These are phyloP conservation scores for Wickerhamiella spandovensis DNA, from an alignment of 805 yeast genomes.

Conservation along the genomic window DNA sequence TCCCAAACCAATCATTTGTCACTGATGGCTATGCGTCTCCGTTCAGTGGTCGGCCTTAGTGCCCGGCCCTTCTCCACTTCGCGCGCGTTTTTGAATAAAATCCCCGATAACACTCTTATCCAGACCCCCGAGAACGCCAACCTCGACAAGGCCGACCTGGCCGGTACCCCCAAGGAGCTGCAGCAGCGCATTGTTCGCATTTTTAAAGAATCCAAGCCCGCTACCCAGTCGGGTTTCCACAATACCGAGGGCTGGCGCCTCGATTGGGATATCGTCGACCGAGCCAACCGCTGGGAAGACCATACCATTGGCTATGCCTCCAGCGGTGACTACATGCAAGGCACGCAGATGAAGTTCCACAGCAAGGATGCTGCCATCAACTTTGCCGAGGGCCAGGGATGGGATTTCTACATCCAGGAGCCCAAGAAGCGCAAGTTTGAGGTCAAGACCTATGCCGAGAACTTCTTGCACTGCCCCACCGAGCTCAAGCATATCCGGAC, in stretches of 20 bases:
- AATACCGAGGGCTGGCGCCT: slow-evolving; percentile 46
- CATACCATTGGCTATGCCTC: slow-evolving; percentile 79
- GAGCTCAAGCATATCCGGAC: slow-evolving; percentile 73
- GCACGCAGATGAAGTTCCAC: slow-evolving; percentile 60
- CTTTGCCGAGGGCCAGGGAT: slow-evolving; percentile 74
- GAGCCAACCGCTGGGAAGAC: slow-evolving; percentile 80
- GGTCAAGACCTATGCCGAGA: slow-evolving; percentile 59
- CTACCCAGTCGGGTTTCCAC: slow-evolving; percentile 58
- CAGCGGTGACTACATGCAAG: slow-evolving; percentile 66
- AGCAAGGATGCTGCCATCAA: slow-evolving; percentile 62
- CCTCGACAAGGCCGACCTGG: slow-evolving; percentile 6
- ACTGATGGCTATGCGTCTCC: background rate
- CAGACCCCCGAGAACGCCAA: slow-evolving; percentile 9
- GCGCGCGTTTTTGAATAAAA: background rate
- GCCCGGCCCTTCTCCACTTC: slow-evolving; percentile 1
- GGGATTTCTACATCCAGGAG: slow-evolving; percentile 73
- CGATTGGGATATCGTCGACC: slow-evolving; percentile 71
- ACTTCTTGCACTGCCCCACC: slow-evolving; percentile 55
- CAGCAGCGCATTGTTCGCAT: slow-evolving; percentile 60
- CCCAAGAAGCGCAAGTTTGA: slow-evolving; percentile 63
- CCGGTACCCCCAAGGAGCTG: slow-evolving; percentile 64
- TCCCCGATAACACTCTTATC: slow-evolving; percentile 9
- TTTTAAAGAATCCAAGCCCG: slow-evolving; percentile 62
- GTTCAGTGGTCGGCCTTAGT: slow-evolving; percentile 1
- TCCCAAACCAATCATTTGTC: background rate